Evolutionary conservation across 495 filamentous ascomycete genomes (phyloP).

Genomic region (Terfezia boudieri): DNA sequence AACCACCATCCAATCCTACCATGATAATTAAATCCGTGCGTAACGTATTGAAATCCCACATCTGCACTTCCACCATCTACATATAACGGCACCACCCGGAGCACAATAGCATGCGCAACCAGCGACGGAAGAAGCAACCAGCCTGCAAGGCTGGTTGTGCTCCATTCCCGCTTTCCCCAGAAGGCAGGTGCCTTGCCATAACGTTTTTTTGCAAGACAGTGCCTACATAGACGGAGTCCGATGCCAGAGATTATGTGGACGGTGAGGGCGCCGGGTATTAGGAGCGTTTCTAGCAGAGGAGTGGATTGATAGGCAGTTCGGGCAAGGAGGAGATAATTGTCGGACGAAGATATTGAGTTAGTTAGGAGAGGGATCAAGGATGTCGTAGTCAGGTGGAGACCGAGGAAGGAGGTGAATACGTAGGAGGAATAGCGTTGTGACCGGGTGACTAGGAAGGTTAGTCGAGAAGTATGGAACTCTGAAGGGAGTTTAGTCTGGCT

Average conservation of each 20-base stretch:
- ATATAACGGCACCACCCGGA: conserved; percentile 43
- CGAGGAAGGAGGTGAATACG: conserved; percentile 54
- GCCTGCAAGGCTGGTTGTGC: conserved; percentile 40
- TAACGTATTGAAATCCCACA: conserved; percentile 56
- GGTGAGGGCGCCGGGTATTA: conserved; percentile 35
- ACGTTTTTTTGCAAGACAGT: conserved; percentile 38
- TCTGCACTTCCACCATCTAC: conserved; percentile 67
- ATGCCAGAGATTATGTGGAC: conserved; percentile 44
- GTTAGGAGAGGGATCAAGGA: conserved; percentile 41
- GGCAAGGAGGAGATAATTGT: conserved; percentile 41
- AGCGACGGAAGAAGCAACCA: conserved; percentile 42
- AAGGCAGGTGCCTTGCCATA: conserved; percentile 43
- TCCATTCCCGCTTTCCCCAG: conserved; percentile 32
- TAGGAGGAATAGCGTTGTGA: conserved; percentile 77
- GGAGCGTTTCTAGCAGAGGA: conserved; percentile 36
- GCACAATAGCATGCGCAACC: conserved; percentile 44
- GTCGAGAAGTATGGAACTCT: too few relatives aligned
- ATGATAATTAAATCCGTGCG: conserved; percentile 54
- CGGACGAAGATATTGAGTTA: conserved; percentile 22
- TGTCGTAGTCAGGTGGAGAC: conserved; percentile 61
- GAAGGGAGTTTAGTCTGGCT: too few relatives aligned
- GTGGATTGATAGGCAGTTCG: conserved; percentile 58
- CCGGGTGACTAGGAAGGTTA: conserved; percentile 35
- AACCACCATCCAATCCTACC: conserved; percentile 34
- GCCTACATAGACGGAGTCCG: conserved; percentile 48